A percentile compares a stretch with the other conserved stretches of the same genome.
These are phyloP conservation scores for Cucurbita ficifolia DNA, from an alignment of 306 rosid species.

Conservation along the genomic window DNA sequence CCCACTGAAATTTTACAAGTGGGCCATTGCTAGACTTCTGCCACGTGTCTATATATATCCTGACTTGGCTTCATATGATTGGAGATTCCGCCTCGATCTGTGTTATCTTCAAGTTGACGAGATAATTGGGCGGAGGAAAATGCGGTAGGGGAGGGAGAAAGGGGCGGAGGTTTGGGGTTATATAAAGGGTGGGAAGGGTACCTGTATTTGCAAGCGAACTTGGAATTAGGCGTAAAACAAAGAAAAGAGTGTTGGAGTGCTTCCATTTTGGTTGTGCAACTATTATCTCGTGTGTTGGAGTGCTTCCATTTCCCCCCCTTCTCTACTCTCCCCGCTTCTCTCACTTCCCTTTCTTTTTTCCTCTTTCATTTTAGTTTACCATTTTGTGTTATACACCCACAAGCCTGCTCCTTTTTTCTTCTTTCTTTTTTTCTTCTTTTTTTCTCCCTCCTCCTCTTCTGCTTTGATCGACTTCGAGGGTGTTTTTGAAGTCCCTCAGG, in stretches of 20 bases:
- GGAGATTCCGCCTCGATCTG: conserved; percentile 8
- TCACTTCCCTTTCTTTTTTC: conserved; percentile 24
- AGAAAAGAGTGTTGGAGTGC: background rate
- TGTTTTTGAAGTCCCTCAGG: conserved; percentile 15
- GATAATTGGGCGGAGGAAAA: conserved; percentile 2
- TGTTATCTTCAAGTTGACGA: conserved; percentile 25
- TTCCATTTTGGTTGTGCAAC: background rate
- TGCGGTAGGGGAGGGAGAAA: conserved; percentile 3
- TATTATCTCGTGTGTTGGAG: background rate
- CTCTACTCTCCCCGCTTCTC: conserved; percentile 13
- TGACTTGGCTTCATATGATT: conserved; percentile 1
- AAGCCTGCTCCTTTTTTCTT: background rate
- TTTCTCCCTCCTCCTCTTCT: background rate
- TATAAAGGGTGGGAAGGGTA: conserved; percentile 13
- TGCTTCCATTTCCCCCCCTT: background rate
- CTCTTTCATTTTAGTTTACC: conserved; percentile 1
- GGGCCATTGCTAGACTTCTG: background rate
- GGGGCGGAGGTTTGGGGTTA: conserved; percentile 8
- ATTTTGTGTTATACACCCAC: background rate
- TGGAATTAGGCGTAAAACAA: too few species aligned
- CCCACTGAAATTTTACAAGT: background rate
- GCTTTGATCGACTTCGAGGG: conserved; percentile 10
- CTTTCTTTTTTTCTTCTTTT: background rate
- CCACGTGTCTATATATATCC: background rate
- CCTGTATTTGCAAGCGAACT: background rate